Evolutionary conservation across 1,284 basidiomycete species (phyloP), one percentile per base, ranked within the genome.

Genomic region (Ceratobasidium sp.): DNA sequence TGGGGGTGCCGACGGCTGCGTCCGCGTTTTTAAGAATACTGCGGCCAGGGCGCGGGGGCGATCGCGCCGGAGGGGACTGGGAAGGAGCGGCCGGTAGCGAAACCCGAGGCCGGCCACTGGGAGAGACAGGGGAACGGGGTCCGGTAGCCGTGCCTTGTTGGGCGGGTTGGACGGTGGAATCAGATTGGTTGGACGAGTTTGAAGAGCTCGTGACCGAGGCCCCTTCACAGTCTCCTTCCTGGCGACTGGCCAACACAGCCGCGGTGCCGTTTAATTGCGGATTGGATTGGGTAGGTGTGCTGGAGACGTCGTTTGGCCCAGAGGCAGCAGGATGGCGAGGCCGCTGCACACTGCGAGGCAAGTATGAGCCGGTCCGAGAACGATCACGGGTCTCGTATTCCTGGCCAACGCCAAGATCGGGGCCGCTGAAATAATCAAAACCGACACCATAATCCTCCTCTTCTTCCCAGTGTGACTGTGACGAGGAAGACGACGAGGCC

Each of bases 401-500:
- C 28, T 59, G 67, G 6, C 67, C 67, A 34, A 71, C 43, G 23
- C 76, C 77, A 39, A 83, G 78, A 74, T 83, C 81, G 21, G 83
- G 83, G 0, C 83, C 83, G 46, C 79, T 80, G 73, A 84, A 83
- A 78, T 85, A 85, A 76, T 85, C 84, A 61, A 82, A 82, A 1
- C 81, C 78, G 23, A 77, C 78, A 9, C 76, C 76, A 30, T 77
- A 79, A 52, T 81, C 82, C 53, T 82, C 82, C 67, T 84, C 82
- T 59, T 83, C 81, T 14, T 73, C 72, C 72, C 80, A 75, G 72
- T 78, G 71, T 72, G 77, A 57, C 75, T 74, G 79, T 64, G 77
- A 79, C 71, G 73, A 72, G 26, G 70, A 73, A 21, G 74, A 74
- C 9, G 72, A 71, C 75, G 39, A 77, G 75, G 18, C 76, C 60